Conservation (phyloP, 345 rosid species). For the Hibiscus tridactylites region DNA sequence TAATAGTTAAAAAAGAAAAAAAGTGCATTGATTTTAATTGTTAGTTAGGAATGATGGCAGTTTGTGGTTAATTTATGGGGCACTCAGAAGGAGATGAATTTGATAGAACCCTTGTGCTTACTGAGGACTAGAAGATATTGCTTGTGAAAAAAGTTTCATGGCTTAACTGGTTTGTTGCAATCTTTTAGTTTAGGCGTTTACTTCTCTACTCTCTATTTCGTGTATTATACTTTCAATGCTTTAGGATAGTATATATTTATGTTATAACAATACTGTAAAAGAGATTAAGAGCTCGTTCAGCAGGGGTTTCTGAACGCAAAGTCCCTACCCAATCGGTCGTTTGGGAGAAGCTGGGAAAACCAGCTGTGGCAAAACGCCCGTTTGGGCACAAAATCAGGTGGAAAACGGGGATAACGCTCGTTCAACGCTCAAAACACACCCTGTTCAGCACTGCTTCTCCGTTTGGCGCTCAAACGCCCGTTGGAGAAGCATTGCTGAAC, state of each 20-base stretch:
- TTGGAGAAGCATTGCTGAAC: no score
- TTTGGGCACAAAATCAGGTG: no score
- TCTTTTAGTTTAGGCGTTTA: background rate
- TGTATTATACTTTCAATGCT: background rate
- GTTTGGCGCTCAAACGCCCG: no score
- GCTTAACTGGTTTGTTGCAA: background rate
- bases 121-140: background rate
- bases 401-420: no score
- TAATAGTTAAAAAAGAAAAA: background rate
- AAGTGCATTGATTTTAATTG: background rate
- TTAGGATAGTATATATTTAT: background rate
- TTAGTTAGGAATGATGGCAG: background rate
- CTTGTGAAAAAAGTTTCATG: background rate
- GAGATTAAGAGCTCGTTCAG: background rate
- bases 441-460: no score
- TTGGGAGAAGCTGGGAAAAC: no score
- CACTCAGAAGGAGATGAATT: background rate
- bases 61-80: background rate
- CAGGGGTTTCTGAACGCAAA: no score
- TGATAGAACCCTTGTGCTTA: background rate
- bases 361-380: no score
- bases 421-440: no score
- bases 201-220: background rate
- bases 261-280: background rate
- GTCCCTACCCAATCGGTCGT: no score